Evolutionary conservation across 1,284 basidiomycete genomes (phyloP).

Genomic region (Puccinia sorghi): DNA sequence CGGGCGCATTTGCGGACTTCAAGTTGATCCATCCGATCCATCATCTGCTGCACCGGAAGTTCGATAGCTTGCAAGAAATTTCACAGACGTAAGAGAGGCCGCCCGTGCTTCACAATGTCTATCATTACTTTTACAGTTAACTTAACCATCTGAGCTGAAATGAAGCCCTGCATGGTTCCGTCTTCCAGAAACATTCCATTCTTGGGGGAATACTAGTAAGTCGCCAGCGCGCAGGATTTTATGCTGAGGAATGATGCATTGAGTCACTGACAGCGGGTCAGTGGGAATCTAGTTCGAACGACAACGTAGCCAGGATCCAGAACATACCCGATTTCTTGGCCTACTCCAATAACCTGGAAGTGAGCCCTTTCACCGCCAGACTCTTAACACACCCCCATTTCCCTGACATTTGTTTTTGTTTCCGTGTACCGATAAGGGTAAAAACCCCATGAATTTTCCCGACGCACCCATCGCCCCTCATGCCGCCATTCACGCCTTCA

Average conservation of each 20-base stretch:
- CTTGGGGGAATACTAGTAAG: conserved; percentile 34
- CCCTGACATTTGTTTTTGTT: too few relatives aligned
- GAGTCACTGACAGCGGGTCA: not conserved
- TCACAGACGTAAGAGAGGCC: not conserved
- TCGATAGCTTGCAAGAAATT: not conserved
- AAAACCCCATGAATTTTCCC: conserved; percentile 30
- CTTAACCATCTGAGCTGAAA: not conserved
- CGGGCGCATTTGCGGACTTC: conserved; percentile 35
- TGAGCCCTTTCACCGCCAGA: not conserved
- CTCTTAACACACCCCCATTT: too few relatives aligned
- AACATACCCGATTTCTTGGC: conserved; percentile 13
- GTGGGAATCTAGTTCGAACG: not conserved
- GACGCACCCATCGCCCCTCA: conserved; percentile 36
- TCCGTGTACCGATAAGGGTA: not conserved
- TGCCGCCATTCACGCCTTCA: conserved; percentile 26
- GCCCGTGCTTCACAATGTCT: too few relatives aligned
- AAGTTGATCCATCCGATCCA: conserved; percentile 29
- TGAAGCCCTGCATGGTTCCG: not conserved
- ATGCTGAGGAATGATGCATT: not conserved
- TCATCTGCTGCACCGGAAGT: conserved; percentile 34
- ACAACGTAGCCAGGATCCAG: conserved; percentile 4
- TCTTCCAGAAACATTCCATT: conserved; percentile 18
- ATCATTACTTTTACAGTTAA: too few relatives aligned
- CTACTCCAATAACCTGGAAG: conserved; percentile 21
- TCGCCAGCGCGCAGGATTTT: not conserved